phyloP scores from a whole-genome alignment of 2,329 filamentous ascomycete species.

The Colletotrichum orchidophilum region DNA sequence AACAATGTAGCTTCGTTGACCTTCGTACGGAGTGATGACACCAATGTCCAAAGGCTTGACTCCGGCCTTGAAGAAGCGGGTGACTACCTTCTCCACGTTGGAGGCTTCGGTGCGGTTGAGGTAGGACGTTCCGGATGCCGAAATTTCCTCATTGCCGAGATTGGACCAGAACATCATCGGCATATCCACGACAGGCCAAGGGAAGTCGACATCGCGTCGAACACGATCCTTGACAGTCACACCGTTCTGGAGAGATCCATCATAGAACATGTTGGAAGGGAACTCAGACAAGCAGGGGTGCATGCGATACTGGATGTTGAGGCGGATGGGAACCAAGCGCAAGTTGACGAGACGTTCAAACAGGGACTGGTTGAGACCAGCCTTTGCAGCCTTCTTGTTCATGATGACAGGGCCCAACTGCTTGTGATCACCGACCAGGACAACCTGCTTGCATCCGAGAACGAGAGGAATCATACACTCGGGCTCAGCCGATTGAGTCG shows the following conservation, averaged over 20 bases:
- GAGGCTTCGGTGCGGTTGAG: constrained; percentile 96
- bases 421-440: constrained; percentile 98
- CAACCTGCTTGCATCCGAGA: constrained; percentile 96
- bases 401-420: constrained; percentile 98
- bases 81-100: constrained; percentile 98
- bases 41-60: constrained; percentile 95
- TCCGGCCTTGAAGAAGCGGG: constrained; percentile 97
- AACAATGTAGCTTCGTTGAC: constrained; percentile 97
- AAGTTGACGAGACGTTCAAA: constrained; percentile 96
- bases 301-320: constrained; percentile 99
- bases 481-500: constrained; percentile 96
- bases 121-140: constrained; percentile 96
- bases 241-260: constrained; percentile 95
- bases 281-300: constrained; percentile 97
- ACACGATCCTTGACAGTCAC: constrained; percentile 90
- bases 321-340: constrained; percentile 87
- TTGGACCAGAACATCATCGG: constrained; percentile 99
- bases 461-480: constrained; percentile 99
- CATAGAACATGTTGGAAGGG: constrained; percentile 99
- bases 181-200: constrained; percentile 92
- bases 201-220: constrained; percentile 94
- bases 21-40: constrained; percentile 98
- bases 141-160: constrained; percentile 96
- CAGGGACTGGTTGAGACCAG: constrained; percentile 95
- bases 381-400: constrained; percentile 99